Percentiles rank a stretch among this genome's conserved stretches.
Conservation (phyloP, 768 basidiomycete genomes). For the Lactarius hatsudake region DNA sequence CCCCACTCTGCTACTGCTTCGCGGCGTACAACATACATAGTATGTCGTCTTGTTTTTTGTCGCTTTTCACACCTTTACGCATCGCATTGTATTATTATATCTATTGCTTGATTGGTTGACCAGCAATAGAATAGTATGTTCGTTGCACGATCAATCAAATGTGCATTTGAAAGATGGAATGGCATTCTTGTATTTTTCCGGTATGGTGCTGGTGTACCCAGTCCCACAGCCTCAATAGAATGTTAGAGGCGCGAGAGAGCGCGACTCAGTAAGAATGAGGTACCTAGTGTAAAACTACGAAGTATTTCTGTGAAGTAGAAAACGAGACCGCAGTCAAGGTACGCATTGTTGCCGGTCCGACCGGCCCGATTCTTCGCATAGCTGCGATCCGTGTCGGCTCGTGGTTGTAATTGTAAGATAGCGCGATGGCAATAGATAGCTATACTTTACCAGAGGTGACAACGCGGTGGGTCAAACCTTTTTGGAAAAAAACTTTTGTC, state of each 20-base stretch:
- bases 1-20: constrained; percentile 1
- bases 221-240: background rate
- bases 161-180: background rate
- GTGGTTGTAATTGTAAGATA: background rate
- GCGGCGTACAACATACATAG: constrained; percentile 6
- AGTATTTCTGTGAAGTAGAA: no score
- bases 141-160: constrained; percentile 11
- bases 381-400: background rate
- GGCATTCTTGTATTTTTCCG: background rate
- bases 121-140: constrained; percentile 14
- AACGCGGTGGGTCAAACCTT: background rate
- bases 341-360: no score
- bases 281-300: no score
- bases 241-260: no score
- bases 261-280: no score
- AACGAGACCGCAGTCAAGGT: no score
- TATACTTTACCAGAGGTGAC: background rate
- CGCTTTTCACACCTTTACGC: constrained; percentile 5
- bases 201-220: background rate
- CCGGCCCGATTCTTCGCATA: background rate
- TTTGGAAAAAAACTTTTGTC: background rate
- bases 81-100: constrained; percentile 24
- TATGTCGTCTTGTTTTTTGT: constrained; percentile 13
- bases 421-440: background rate
- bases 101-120: constrained; percentile 22